Conservation (phyloP, 176 grass and related monocot genomes). For the Chrysopogon serrulatus region DNA sequence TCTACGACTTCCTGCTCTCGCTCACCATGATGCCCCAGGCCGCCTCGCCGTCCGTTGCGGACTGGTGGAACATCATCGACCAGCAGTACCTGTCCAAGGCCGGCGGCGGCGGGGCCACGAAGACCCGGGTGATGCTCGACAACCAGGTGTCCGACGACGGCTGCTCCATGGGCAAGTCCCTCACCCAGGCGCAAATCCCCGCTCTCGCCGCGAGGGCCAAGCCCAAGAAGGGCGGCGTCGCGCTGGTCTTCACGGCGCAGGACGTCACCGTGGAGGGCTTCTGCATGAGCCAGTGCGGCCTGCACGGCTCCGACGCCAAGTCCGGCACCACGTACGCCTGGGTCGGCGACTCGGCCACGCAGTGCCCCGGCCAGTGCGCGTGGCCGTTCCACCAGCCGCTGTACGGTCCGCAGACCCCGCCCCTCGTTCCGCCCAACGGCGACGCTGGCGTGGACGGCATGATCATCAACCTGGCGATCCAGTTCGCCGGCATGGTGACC, state of each 20-base stretch:
- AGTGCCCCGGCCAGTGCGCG: constrained; percentile 77
- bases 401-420: constrained; percentile 58
- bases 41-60: constrained; percentile 40
- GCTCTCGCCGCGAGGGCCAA: constrained; percentile 24
- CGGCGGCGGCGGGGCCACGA: neutral
- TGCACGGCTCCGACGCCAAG: constrained; percentile 50
- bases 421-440: constrained; percentile 57
- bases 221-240: constrained; percentile 30
- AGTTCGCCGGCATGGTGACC: constrained; percentile 60
- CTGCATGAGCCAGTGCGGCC: constrained; percentile 51
- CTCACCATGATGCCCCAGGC: constrained; percentile 27
- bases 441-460: constrained; percentile 67
- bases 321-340: constrained; percentile 47
- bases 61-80: constrained; percentile 79
- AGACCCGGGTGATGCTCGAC: constrained; percentile 36
- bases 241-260: constrained; percentile 58
- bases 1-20: constrained; percentile 74
- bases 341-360: constrained; percentile 58
- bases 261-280: constrained; percentile 64
- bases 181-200: constrained; percentile 51
- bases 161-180: constrained; percentile 58
- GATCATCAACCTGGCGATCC: constrained; percentile 62
- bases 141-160: constrained; percentile 36
- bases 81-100: constrained; percentile 57
- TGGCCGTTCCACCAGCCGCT: constrained; percentile 80